Base-by-base conservation (phyloP, 345 rosid genomes). In the Iberis pinnata region DNA sequence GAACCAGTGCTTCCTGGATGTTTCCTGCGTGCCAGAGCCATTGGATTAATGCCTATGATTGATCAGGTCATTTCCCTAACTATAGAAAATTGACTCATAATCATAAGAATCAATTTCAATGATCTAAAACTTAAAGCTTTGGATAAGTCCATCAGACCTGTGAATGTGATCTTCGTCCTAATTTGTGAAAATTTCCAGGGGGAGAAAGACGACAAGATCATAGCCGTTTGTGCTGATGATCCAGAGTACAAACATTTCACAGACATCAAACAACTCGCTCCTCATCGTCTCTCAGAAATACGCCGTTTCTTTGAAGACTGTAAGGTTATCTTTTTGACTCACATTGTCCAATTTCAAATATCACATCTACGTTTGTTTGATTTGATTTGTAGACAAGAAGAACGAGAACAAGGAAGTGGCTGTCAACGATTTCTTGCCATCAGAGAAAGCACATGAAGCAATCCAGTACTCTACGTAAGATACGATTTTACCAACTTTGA, bases 41-140 rank as follows among this genome's bases (percentile, higher is more conserved):
- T 90, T 45, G 98, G 98, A 61, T 72, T 88, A 39, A 90, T 90
- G 96, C 98, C 98, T 35, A 90, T 90, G 98, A 90, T 90, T 74
- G 98, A 90, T 65, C 95, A 84, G 90, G 95, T 29, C 29, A 26
- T 26, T 4, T 26, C 6, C 29, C 8, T 26, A 26, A 4, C 29
- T 8, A 26, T 26, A n/a, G n/a, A n/a, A n/a, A n/a, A n/a, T n/a
- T n/a, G n/a, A n/a, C n/a, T n/a, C n/a, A n/a, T n/a, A n/a, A n/a
- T 6, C 25, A 22, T 15, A n/a, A 25, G 35, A 29, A 12, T 12
- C 38, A 4, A n/a, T n/a, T n/a, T n/a, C n/a, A n/a, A n/a, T n/a
- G n/a, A n/a, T n/a, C n/a, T n/a, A 27, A 27, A 27, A 4, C 8
- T 27, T 2, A 27, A 3, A 27, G 32, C 32, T 27, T 27, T 27